These are phyloP conservation scores for Curvularia lunata DNA, from an alignment of 2,329 filamentous ascomycete species.

Conservation along the genomic window DNA sequence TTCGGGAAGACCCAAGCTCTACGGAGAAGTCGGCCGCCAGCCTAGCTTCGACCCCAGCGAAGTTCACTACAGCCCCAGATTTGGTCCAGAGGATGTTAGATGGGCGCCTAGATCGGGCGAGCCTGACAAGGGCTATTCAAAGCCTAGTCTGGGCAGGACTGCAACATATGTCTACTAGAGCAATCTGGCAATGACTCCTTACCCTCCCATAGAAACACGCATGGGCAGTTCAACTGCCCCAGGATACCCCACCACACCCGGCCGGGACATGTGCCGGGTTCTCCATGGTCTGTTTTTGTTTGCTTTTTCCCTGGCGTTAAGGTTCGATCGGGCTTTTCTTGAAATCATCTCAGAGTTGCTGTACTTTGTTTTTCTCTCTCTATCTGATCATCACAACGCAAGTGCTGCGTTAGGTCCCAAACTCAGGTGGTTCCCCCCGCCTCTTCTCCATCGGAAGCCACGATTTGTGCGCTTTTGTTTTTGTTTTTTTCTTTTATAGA, in stretches of 20 bases:
- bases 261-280: slow-evolving; percentile 6
- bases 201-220: not conserved
- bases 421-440: not conserved
- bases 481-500: not conserved
- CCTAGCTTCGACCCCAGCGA: slow-evolving; percentile 42
- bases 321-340: not conserved
- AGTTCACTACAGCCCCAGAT: slow-evolving; percentile 39
- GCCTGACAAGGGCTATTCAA: slow-evolving; percentile 31
- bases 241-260: slow-evolving; percentile 13
- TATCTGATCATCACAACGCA: slow-evolving; percentile 9
- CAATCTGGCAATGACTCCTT: not conserved
- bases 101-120: slow-evolving; percentile 37
- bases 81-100: slow-evolving; percentile 48
- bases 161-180: slow-evolving; percentile 43
- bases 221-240: slow-evolving; percentile 11
- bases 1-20: slow-evolving; percentile 27
- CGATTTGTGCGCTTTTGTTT: not conserved
- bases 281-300: not conserved
- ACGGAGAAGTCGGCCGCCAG: slow-evolving; percentile 38
- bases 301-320: slow-evolving; percentile 6
- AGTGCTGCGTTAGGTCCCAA: slow-evolving; percentile 16
- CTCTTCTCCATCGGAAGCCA: not conserved
- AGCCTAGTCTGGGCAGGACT: slow-evolving; percentile 33
- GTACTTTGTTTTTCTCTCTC: not conserved
- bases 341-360: not conserved